phyloP scores from a whole-genome alignment of 2,329 filamentous ascomycete species.

The Aureobasidium sp. region DNA sequence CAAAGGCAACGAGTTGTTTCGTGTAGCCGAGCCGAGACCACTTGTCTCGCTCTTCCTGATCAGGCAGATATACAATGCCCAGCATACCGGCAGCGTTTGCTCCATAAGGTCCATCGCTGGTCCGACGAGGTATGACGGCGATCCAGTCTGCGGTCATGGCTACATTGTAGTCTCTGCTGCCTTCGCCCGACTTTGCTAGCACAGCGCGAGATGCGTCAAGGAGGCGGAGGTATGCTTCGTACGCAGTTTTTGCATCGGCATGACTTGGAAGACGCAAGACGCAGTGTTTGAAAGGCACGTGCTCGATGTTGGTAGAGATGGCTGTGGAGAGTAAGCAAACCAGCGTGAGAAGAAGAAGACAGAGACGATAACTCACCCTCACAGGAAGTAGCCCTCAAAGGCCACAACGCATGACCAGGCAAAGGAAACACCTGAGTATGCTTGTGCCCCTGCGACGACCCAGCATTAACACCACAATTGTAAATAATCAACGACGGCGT shows the following conservation, averaged over 20 bases:
- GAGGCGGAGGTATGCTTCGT: conserved; percentile 17
- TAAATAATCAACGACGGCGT: conserved; percentile 33
- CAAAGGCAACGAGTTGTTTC: conserved; percentile 6
- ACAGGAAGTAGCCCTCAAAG: conserved; percentile 9
- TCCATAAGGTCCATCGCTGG: conserved; percentile 18
- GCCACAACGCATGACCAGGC: conserved; percentile 22
- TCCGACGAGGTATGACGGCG: conserved; percentile 27
- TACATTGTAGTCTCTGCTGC: conserved; percentile 27
- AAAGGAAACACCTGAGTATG: conserved; percentile 36
- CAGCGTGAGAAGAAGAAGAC: neutral
- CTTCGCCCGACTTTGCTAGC: conserved; percentile 11
- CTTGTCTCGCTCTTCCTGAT: conserved; percentile 1
- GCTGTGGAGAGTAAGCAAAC: neutral
- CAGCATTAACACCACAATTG: conserved; percentile 38
- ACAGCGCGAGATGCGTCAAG: neutral
- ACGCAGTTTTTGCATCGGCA: conserved; percentile 10
- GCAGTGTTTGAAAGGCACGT: conserved; percentile 13
- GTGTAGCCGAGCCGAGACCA: conserved; percentile 11
- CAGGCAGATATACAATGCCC: conserved; percentile 22
- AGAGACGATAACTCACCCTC: conserved; percentile 4
- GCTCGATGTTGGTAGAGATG: neutral
- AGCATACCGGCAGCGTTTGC: conserved; percentile 31
- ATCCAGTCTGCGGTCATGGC: conserved; percentile 27
- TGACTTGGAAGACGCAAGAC: conserved; percentile 5
- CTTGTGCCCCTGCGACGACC: conserved; percentile 37